Base-by-base conservation (phyloP, 106 monocot genomes). In the Dendrobium officinale region DNA sequence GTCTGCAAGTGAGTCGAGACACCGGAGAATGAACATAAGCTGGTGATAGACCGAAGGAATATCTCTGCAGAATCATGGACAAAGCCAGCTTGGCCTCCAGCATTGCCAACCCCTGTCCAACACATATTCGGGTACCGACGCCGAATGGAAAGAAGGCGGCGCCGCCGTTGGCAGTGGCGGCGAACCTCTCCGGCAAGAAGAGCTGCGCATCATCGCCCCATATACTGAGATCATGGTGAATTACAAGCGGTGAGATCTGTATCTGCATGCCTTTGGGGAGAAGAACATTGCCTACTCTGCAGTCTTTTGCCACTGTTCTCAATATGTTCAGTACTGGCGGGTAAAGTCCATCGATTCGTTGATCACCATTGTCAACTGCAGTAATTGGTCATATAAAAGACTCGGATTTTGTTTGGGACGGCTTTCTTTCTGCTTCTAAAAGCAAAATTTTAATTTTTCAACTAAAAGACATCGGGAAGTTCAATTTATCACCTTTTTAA, bases 301-400 rank as follows among this genome's bases (percentile, higher is more conserved):
- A 49, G 0, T 67, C 37, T 42, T 58, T 72, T 0, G 4, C 26
- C 26, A 78, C 70, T 3, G 31, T 43, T 41, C 91, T 77, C 3
- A 79, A 2, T 15, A 86, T 15, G 42, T 47, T 11, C 5, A 67
- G 31, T 31, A 79, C 82, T 1, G 91, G 88, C 42, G 91, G 81
- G 47, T 91, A 91, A n/a, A 91, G 79, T 45, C 91, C 20, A 86
- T 27, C 13, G 85, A 82, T 55, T 91, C 91, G 55, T 89, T 44
- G 7, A 88, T 64, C 42, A 91, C 74, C 91, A 88, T 88, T 24
- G 86, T 86, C 64, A 88, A 82, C 91, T 91, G 82, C 11, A 84
- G 42, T 33, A 4, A 6, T 33, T 22, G 1, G 61, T 19, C 15
- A 19, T 4, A 22, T 61, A 9, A 16, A 42, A 13, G 18, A 79